These are phyloP conservation scores for Gypsophila paniculata DNA, from an alignment of 179 eudicot genomes.

Conservation along the genomic window DNA sequence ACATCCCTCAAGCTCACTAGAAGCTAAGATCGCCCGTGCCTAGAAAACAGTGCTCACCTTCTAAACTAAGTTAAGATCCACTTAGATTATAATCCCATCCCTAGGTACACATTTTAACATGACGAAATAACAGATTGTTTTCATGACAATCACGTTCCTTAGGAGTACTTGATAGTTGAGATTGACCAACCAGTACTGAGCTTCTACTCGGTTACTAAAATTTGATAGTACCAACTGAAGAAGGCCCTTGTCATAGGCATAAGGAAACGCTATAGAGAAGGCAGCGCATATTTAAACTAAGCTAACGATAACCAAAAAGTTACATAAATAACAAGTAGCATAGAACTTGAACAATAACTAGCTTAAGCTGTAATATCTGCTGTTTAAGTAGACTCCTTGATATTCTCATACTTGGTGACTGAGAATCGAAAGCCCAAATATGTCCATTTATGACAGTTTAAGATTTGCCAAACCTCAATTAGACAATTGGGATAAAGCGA, in stretches of 20 bases:
- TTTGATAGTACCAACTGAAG: background rate
- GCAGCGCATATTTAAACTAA: background rate
- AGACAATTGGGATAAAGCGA: background rate
- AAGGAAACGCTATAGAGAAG: background rate
- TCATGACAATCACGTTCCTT: background rate
- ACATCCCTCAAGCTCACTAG: background rate
- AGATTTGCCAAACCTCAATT: background rate
- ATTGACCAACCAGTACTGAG: background rate
- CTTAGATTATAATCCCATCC: background rate
- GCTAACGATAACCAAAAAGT: background rate
- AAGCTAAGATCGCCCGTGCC: background rate
- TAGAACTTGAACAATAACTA: background rate
- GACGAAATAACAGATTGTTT: background rate
- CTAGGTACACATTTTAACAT: background rate
- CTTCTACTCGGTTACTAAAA: background rate
- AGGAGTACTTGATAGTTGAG: background rate
- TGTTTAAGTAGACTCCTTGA: background rate
- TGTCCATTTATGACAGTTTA: background rate
- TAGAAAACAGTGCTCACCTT: background rate
- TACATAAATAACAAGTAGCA: background rate
- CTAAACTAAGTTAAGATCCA: background rate
- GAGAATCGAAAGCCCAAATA: background rate
- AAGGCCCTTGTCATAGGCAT: background rate
- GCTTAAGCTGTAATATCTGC: background rate
- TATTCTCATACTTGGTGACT: background rate